Conservation (phyloP, 148 eudicot species). For the Dysphania ambrosioides region DNA sequence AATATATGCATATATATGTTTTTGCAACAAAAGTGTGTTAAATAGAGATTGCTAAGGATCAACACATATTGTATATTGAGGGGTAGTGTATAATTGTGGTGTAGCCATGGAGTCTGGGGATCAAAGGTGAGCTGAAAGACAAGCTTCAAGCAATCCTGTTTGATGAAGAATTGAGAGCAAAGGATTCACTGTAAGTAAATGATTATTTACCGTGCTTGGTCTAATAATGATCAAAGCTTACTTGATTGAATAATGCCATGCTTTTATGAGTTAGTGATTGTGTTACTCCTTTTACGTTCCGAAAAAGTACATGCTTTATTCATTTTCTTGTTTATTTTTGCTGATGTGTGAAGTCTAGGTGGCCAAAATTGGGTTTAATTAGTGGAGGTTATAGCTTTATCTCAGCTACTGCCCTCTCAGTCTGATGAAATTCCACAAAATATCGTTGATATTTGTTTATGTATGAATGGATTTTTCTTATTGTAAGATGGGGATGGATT, state of each 20-base stretch:
- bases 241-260: background rate
- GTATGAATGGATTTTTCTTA: no score
- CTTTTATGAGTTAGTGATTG: slow-evolving; percentile 19
- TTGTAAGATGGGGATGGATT: no score
- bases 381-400: slow-evolving; percentile 10
- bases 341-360: slow-evolving; percentile 13
- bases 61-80: background rate
- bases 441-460: no score
- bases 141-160: slow-evolving; percentile 43
- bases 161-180: slow-evolving; percentile 52
- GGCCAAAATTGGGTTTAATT: slow-evolving; percentile 7
- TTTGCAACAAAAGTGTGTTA: no score
- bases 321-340: background rate
- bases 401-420: slow-evolving; percentile 10
- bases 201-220: slow-evolving; percentile 5
- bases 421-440: background rate
- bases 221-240: background rate
- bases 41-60: no score
- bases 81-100: background rate
- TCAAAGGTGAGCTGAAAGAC: slow-evolving; percentile 47
- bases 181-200: slow-evolving; percentile 53
- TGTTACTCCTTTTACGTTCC: background rate
- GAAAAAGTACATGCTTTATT: slow-evolving; percentile 14
- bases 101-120: slow-evolving; percentile 36
- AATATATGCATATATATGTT: no score